A percentile compares a stretch with the other conserved stretches of the same genome.
These are phyloP conservation scores for Microbotryomycetes sp. DNA, from an alignment of 1,284 basidiomycete genomes.

Conservation along the genomic window DNA sequence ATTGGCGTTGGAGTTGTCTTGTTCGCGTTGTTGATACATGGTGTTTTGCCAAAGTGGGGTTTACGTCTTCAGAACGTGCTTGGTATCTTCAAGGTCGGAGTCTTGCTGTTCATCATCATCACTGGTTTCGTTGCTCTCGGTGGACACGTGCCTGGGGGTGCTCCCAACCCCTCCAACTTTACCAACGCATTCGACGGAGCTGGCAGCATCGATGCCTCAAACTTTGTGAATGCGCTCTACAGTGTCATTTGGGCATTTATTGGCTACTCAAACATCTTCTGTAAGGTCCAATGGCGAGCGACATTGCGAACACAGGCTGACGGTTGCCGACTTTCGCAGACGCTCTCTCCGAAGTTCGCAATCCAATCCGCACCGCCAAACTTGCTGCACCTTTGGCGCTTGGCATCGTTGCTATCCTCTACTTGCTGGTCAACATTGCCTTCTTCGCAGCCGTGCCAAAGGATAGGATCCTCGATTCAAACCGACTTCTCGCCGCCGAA, in stretches of 20 bases:
- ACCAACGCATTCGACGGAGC: conserved; percentile 38
- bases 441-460: conserved; percentile 51
- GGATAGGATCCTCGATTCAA: conserved; percentile 47
- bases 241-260: conserved; percentile 39
- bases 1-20: conserved; percentile 53
- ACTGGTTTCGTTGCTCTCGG: conserved; percentile 3
- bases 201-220: conserved; percentile 34
- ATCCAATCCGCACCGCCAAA: conserved; percentile 50
- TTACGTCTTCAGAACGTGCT: conserved; percentile 50
- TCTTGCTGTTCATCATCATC: conserved; percentile 47
- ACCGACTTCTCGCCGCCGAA: conserved; percentile 51
- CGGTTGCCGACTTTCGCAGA: conserved; percentile 13
- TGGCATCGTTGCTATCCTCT: conserved; percentile 48
- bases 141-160: conserved; percentile 24
- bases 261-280: conserved; percentile 36
- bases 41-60: conserved; percentile 46
- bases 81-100: conserved; percentile 49
- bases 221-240: conserved; percentile 36
- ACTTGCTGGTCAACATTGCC: conserved; percentile 50
- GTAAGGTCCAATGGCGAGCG: conserved; percentile 34
- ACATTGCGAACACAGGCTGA: no score
- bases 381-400: conserved; percentile 54
- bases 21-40: conserved; percentile 47
- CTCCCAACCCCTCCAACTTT: conserved; percentile 35
- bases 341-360: conserved; percentile 46